Evolutionary conservation across 2,329 filamentous ascomycete species (phyloP).

Genomic region (Xylaria sp.): DNA sequence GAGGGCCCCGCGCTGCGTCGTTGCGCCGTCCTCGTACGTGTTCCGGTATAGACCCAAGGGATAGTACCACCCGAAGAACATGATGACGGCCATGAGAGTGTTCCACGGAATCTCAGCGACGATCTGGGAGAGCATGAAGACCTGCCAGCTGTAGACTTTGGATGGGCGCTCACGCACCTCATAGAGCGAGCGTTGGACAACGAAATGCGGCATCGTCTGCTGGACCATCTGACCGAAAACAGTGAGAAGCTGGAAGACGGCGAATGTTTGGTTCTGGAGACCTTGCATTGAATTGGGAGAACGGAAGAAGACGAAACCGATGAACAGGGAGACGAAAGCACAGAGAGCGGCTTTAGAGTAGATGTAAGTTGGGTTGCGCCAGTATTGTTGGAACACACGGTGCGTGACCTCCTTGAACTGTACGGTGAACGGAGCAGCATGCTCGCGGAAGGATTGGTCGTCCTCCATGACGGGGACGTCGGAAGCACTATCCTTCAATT

Average conservation of each 20-base stretch:
- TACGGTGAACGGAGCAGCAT: conserved; percentile 77
- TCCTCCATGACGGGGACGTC: conserved; percentile 49
- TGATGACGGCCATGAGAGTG: conserved; percentile 77
- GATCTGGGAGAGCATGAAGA: conserved; percentile 86
- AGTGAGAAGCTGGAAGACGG: conserved; percentile 84
- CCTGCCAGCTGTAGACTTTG: conserved; percentile 86
- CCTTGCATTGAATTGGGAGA: conserved; percentile 79
- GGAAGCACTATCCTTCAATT: conserved; percentile 63
- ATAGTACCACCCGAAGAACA: conserved; percentile 88
- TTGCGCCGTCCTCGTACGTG: conserved; percentile 69
- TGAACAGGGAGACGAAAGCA: conserved; percentile 74
- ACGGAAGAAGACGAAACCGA: conserved; percentile 83
- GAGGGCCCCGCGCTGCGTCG: conserved; percentile 76
- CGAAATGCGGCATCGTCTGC: conserved; percentile 88
- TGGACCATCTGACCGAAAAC: conserved; percentile 84
- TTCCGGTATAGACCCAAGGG: conserved; percentile 82
- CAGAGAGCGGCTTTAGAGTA: conserved; percentile 82
- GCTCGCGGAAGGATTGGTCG: conserved; percentile 73
- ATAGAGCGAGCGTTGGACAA: conserved; percentile 82
- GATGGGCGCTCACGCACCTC: conserved; percentile 87
- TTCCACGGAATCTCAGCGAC: conserved; percentile 90
- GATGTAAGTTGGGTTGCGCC: conserved; percentile 89
- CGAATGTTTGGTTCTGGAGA: conserved; percentile 87
- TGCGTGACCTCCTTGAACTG: conserved; percentile 76
- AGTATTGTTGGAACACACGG: conserved; percentile 91